Conservation (phyloP, 2,329 filamentous ascomycete genomes). For the Coniochaeta sp. region DNA sequence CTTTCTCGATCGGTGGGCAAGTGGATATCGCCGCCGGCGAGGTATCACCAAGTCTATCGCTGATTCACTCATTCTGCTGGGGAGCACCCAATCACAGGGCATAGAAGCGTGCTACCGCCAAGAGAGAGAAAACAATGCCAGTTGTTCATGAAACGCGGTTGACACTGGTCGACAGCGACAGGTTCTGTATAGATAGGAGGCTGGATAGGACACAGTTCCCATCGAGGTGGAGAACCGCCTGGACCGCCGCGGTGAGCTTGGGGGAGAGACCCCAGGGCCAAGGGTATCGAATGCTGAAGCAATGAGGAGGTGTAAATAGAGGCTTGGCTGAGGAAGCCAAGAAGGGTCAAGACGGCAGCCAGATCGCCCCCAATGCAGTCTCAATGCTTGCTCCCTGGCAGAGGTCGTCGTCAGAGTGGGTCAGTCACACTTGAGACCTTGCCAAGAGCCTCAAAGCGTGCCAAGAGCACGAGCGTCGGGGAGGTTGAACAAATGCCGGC, state of each 20-base stretch:
- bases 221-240: neutral
- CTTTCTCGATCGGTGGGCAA: neutral
- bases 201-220: neutral
- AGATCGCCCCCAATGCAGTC: slow-evolving; percentile 9
- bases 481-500: neutral
- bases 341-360: slow-evolving; percentile 20
- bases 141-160: slow-evolving; percentile 11
- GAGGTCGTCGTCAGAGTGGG: slow-evolving; percentile 14
- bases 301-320: slow-evolving; percentile 2
- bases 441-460: slow-evolving; percentile 21
- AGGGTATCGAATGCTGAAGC: slow-evolving; percentile 4
- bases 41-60: neutral
- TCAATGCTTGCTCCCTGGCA: slow-evolving; percentile 8
- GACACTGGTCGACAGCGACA: slow-evolving; percentile 9
- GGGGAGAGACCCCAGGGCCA: neutral
- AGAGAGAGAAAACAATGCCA: slow-evolving; percentile 7
- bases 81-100: neutral
- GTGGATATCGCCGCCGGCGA: neutral
- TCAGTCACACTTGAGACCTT: slow-evolving; percentile 26
- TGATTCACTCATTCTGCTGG: neutral
- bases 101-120: slow-evolving; percentile 5
- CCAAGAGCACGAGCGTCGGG: slow-evolving; percentile 5
- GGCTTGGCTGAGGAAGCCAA: slow-evolving; percentile 10
- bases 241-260: neutral
- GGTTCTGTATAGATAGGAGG: neutral